Evolutionary conservation across 2,329 filamentous ascomycete species (phyloP).

Genomic region (Elsinoe perseae): DNA sequence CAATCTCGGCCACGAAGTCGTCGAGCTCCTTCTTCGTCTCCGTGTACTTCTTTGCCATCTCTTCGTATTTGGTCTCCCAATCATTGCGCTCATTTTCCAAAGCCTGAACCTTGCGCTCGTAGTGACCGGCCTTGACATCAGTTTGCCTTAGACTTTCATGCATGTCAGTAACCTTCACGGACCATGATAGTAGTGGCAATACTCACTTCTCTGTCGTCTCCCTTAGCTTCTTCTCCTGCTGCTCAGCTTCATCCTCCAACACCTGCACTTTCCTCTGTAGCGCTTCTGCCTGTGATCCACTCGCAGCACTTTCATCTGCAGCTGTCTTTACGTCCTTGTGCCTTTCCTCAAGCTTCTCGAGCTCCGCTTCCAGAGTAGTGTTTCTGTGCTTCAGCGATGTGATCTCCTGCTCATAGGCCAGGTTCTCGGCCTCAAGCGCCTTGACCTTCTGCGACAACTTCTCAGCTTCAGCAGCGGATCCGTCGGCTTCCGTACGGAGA

Average conservation of each 20-base stretch:
- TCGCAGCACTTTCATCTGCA: slow-evolving; percentile 71
- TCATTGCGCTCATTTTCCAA: slow-evolving; percentile 85
- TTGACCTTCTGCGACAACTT: slow-evolving; percentile 86
- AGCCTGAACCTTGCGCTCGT: slow-evolving; percentile 97
- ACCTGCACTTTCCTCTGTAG: slow-evolving; percentile 88
- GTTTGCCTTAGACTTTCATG: slow-evolving; percentile 80
- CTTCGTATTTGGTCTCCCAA: slow-evolving; percentile 97
- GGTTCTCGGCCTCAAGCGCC: slow-evolving; percentile 78
- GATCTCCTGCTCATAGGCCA: slow-evolving; percentile 96
- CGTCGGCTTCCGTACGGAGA: slow-evolving; percentile 89
- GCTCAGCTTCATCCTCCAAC: slow-evolving; percentile 95
- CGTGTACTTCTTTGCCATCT: slow-evolving; percentile 86
- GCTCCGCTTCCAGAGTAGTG: slow-evolving; percentile 76
- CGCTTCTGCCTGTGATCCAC: slow-evolving; percentile 84
- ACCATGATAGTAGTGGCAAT: slow-evolving; percentile 17
- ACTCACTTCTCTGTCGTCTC: slow-evolving; percentile 98
- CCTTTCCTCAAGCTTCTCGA: slow-evolving; percentile 81
- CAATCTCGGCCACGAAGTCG: slow-evolving; percentile 83
- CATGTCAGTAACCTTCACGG: slow-evolving; percentile 15
- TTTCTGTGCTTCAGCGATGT: slow-evolving; percentile 95
- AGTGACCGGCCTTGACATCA: slow-evolving; percentile 98
- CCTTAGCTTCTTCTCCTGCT: slow-evolving; percentile 89
- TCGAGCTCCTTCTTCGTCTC: slow-evolving; percentile 81
- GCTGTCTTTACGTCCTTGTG: slow-evolving; percentile 83
- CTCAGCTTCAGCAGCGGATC: slow-evolving; percentile 70